Evolutionary conservation across 805 yeast species (phyloP), one percentile per base, ranked within the genome.

Genomic region (Pichia occidentalis): DNA sequence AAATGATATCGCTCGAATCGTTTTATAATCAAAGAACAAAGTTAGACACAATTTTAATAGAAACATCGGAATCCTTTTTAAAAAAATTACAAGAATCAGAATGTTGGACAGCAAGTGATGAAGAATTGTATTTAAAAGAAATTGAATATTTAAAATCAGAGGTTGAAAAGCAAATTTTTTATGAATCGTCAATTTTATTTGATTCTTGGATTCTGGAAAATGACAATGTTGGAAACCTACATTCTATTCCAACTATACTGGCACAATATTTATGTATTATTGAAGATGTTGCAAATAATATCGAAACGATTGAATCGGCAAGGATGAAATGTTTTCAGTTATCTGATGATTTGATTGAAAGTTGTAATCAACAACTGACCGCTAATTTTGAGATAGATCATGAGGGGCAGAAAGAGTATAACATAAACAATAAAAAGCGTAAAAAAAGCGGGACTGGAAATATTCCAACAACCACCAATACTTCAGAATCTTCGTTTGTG

Each of bases 181-280:
- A 73, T 40, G 70, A 70, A 44, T 70, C 85, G 1, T 71, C 82
- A 0, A 57, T 73, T 5, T 56, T 75, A 22, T 68, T 72, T 50
- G 87, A 79, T 49, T 68, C 70, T 37, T 51, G 37, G 39, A 21
- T 44, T n/a, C 7, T 18, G 16, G 32, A 36, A 5, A n/a, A 28
- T 7, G 31, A 27, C 6, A 21, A 7, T 18, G 14, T 20, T 7
- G 34, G 31, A 4, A 29, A 34, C 8, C 5, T 34, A 3, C 27
- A 29, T 5, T n/a, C 29, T 7, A 18, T 37, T 1, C 22, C 44
- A 8, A 36, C 31, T 8, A 26, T 32, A 12, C 25, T 44, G 34
- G 38, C 43, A 4, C 36, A 37, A 30, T 36, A 25, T 12, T 10
- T 44, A 2, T 25, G 25, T 7, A 24, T 35, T 11, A 16, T 42